These are phyloP conservation scores for Trifolium repens DNA, from an alignment of 306 rosid genomes.

Conservation along the genomic window DNA sequence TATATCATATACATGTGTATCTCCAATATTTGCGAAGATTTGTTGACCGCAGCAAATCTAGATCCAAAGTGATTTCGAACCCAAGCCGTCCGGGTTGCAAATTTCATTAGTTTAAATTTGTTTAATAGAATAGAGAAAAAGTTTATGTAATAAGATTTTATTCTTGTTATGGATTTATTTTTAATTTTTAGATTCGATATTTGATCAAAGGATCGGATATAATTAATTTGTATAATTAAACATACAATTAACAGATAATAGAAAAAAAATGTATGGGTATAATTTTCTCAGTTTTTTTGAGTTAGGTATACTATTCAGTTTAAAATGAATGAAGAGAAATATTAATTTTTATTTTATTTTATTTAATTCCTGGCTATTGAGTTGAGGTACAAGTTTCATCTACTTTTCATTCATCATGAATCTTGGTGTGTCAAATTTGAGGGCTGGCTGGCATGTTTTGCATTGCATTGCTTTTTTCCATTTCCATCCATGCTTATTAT, in stretches of 20 bases:
- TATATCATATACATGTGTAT: no score
- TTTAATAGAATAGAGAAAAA: background rate
- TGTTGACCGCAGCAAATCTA: no score
- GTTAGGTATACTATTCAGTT: background rate
- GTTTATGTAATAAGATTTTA: background rate
- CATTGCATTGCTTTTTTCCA: background rate
- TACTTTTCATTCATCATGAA: background rate
- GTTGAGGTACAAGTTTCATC: background rate
- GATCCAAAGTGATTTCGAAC: background rate
- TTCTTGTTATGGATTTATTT: background rate
- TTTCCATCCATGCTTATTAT: background rate
- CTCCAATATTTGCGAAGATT: no score
- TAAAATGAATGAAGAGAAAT: background rate
- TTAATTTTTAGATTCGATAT: no score
- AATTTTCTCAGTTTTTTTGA: background rate
- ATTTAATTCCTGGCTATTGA: background rate
- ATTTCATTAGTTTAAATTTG: background rate
- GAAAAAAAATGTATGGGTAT: background rate
- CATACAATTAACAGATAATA: no score
- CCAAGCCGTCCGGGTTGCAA: background rate
- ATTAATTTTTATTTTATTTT: background rate
- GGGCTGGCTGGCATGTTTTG: slow-evolving; percentile 13
- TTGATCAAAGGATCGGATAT: no score
- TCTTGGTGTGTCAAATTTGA: slow-evolving; percentile 1
- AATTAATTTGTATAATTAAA: background rate